Base-by-base conservation (phyloP, 2,329 filamentous ascomycete species). In the Aspergillus latus region DNA sequence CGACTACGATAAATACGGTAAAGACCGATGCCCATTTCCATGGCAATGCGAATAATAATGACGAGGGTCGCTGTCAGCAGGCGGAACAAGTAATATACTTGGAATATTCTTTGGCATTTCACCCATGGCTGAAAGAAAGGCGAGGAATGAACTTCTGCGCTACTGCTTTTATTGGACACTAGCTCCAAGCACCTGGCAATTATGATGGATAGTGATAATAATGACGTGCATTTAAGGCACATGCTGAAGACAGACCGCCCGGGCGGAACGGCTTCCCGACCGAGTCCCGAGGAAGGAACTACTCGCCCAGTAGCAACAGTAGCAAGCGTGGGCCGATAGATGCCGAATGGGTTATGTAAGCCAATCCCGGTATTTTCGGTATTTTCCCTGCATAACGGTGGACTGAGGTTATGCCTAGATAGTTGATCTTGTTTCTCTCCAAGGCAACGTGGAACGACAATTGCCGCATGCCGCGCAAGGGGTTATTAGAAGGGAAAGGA, bases 231-330 rank as follows among this genome's bases (percentile, higher is more conserved):
- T 28, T 28, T 5, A 28, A 28, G 26, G 26, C 26, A 28, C 26
- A 28, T 28, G 43, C 34, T 13, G 34, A 36, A 30, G 28, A 21
- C 21, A 47, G 21, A 36, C 32, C 26, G 26, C 26, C 2, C 26
- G 26, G 21, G 42, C 44, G 52, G 37, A 28, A 43, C 52, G 52
- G 52, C 52, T 54, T 54, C 52, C 52, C 52, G 52, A 54, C 32
- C 21, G 16, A 48, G 21, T 29, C 16, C 51, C 43, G 43, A 40
- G 28, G 13, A 16, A 15, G 10, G 32, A 8, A 15, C 29, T n/a
- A 9, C 26, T 28, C 26, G 26, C 21, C 21, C 21, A 21, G 21
- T 21, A 21, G 21, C 21, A 21, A 21, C 21, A 28, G 5, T 28
- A 5, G 26, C 26, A 28, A 28, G 26, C 26, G 4, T 28, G 26